phyloP scores from a whole-genome alignment of 441 rosid genomes.

The Syzygium malaccense region DNA sequence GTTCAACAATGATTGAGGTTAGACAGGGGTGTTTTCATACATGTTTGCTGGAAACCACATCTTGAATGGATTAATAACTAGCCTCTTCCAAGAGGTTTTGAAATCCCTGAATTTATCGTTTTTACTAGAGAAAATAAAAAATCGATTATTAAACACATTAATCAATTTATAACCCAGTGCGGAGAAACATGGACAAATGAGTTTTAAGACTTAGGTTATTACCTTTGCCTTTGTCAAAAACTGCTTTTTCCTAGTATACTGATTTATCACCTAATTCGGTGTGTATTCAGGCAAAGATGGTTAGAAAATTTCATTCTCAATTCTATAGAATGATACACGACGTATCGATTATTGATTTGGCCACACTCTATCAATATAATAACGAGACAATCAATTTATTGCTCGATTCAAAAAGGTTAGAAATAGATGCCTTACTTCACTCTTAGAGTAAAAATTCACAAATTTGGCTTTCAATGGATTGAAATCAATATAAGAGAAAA shows the following conservation, averaged over 20 bases:
- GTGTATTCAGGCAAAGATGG: neutral
- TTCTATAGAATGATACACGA: neutral
- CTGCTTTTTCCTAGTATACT: no score
- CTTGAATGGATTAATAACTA: neutral
- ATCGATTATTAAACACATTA: neutral
- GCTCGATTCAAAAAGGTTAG: neutral
- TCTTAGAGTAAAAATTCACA: neutral
- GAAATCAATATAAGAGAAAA: no score
- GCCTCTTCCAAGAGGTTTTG: neutral
- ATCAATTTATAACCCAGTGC: neutral
- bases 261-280: no score
- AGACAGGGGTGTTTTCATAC: neutral
- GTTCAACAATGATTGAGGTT: neutral
- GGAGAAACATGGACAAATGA: neutral
- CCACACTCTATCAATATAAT: neutral
- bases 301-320: neutral
- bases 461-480: neutral
- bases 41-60: neutral
- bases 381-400: neutral
- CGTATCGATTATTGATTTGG: neutral
- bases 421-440: neutral
- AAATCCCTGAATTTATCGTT: neutral
- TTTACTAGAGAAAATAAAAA: neutral
- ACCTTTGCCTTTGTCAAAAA: neutral
- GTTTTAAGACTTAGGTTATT: neutral